These are phyloP conservation scores for Sechiopsis laciniata DNA, from an alignment of 306 rosid species.

Conservation along the genomic window DNA sequence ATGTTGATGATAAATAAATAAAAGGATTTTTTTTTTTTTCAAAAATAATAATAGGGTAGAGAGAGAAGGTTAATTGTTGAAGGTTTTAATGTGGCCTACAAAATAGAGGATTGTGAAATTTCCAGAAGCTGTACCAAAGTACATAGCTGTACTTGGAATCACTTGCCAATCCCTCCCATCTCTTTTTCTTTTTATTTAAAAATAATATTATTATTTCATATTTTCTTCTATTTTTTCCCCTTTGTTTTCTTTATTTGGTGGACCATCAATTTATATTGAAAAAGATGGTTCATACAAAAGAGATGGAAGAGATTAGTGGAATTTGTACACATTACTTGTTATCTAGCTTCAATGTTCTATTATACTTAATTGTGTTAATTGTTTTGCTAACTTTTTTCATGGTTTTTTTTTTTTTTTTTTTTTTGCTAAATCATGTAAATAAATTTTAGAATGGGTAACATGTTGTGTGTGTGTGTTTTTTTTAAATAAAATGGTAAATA, in stretches of 20 bases:
- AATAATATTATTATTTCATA: neutral
- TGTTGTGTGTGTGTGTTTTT: too few species aligned
- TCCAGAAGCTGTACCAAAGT: constrained; percentile 14
- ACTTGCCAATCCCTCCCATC: neutral
- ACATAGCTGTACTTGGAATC: constrained; percentile 22
- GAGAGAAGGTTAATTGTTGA: neutral
- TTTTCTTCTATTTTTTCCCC: neutral
- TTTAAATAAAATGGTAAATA: too few species aligned
- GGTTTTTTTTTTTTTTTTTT: too few species aligned
- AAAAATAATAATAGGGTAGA: neutral
- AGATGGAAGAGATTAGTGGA: neutral
- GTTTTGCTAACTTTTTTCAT: too few species aligned
- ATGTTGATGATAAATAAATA: too few species aligned
- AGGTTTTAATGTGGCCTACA: constrained; percentile 4
- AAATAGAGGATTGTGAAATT: constrained; percentile 21
- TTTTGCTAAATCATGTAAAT: too few species aligned
- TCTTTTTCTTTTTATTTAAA: too few species aligned
- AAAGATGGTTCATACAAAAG: neutral
- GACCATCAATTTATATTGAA: constrained; percentile 14
- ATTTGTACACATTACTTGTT: neutral
- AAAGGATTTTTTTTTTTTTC: too few species aligned
- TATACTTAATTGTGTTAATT: neutral
- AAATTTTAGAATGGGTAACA: too few species aligned
- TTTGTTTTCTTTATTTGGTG: neutral
- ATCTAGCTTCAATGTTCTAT: too few species aligned